Evolutionary conservation across 768 basidiomycete genomes (phyloP).

Genomic region (Agaricus bisporus): DNA sequence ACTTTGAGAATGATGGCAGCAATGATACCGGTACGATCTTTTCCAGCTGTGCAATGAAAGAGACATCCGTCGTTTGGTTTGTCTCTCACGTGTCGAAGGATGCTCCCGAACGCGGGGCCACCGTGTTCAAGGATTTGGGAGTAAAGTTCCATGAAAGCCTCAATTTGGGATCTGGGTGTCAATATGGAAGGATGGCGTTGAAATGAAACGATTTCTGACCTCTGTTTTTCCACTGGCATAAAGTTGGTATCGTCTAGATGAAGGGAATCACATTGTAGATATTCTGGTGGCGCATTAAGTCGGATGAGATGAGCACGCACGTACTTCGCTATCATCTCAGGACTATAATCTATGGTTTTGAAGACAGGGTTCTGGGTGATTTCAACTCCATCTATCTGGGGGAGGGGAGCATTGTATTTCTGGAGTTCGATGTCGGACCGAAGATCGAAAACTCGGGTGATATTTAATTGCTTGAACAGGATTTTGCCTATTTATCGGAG

Average conservation of each 20-base stretch:
- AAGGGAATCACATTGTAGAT: conserved; percentile 20
- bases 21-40: conserved; percentile 75
- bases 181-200: not conserved
- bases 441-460: conserved; percentile 68
- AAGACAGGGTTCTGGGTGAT: conserved; percentile 63
- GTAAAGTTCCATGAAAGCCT: conserved; percentile 81
- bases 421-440: conserved; percentile 75
- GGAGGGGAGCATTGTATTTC: conserved; percentile 65
- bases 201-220: conserved; percentile 27
- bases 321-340: conserved; percentile 79
- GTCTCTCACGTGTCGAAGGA: conserved; percentile 71
- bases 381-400: conserved; percentile 57
- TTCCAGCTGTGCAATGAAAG: conserved; percentile 84
- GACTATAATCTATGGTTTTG: conserved; percentile 71
- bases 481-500: conserved; percentile 39
- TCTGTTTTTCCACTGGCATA: conserved; percentile 80
- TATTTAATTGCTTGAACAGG: conserved; percentile 52
- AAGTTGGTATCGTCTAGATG: conserved; percentile 54
- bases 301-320: conserved; percentile 34
- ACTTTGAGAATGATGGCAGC: conserved; percentile 73
- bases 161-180: not conserved
- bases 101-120: conserved; percentile 58
- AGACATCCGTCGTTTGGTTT: conserved; percentile 56
- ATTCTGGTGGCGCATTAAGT: conserved; percentile 12
- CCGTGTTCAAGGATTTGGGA: conserved; percentile 76